Evolutionary conservation across 2,329 filamentous ascomycete species (phyloP).

Genomic region (Exophiala phaeomuriformis): DNA sequence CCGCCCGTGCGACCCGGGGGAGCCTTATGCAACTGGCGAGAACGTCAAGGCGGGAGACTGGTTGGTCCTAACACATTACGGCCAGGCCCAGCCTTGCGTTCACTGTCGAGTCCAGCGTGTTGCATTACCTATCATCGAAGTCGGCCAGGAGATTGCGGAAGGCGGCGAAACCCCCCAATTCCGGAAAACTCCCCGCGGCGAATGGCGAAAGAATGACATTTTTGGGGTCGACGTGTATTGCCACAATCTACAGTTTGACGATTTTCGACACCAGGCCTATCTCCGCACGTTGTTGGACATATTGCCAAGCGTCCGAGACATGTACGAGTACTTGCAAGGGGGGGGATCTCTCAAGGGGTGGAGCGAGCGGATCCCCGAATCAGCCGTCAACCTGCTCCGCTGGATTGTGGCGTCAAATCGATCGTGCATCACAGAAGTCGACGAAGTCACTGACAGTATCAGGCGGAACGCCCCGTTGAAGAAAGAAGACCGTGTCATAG

Average conservation of each 20-base stretch:
- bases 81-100: background rate
- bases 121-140: slow-evolving; percentile 6
- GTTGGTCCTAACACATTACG: slow-evolving; percentile 10
- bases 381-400: slow-evolving; percentile 61
- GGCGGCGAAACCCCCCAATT: background rate
- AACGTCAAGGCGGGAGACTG: slow-evolving; percentile 18
- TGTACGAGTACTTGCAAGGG: slow-evolving; percentile 41
- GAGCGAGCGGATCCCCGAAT: slow-evolving; percentile 55
- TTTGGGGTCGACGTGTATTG: slow-evolving; percentile 29
- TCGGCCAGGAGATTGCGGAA: slow-evolving; percentile 3
- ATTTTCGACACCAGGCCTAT: slow-evolving; percentile 30
- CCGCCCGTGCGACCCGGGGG: background rate
- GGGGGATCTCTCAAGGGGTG: slow-evolving; percentile 44
- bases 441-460: slow-evolving; percentile 33
- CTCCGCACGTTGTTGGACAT: slow-evolving; percentile 35
- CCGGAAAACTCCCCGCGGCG: background rate
- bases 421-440: slow-evolving; percentile 75
- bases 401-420: slow-evolving; percentile 90
- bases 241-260: slow-evolving; percentile 34
- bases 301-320: slow-evolving; percentile 35
- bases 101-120: slow-evolving; percentile 17
- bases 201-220: no score
- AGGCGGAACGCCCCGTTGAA: background rate
- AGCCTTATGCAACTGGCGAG: background rate
- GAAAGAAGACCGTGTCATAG: slow-evolving; percentile 50